Base-by-base conservation (phyloP, 805 yeast species). In the Teunomyces aglyptinius region DNA sequence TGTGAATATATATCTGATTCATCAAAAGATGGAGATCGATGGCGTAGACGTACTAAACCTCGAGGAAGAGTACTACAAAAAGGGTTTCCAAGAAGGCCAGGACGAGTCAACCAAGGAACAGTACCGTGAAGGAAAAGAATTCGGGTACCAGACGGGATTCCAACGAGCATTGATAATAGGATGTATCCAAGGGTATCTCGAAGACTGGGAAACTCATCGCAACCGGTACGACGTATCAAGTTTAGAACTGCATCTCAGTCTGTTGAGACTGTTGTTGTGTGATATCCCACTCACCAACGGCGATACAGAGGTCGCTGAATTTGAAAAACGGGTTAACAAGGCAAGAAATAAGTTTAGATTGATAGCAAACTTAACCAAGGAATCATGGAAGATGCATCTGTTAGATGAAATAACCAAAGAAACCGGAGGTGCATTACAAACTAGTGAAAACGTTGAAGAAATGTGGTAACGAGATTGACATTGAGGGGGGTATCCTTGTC, bases 111-210 rank as follows among this genome's bases (percentile, higher is more conserved):
- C 81, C 1, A 63, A 61, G 41, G 77, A 81, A 36, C 90, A 89
- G 41, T 73, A 66, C 43, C 52, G 72, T 2, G 97, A 90, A 60
- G 97, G 97, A 1, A 85, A 84, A 58, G 89, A 88, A 58, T 83
- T 82, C 53, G 98, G 98, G 0, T 74, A 82, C 36, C 94, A 86
- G 59, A 83, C 86, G 0, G 89, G 89, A 0, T 85, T 81, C 56
- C 94, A 86, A 62, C 66, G 87, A 48, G 84, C 79, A 55, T 53
- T 88, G 2, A 59, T 87, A 0, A 60, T 90, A 1, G 97, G 97
- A 0, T 83, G 86, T 46, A 71, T 85, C 33, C 60, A 73, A 46
- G 83, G 86, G 13, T 56, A 83, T 34, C 59, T 78, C 16, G 63
- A 65, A 12, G 59, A 65, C 6, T 65, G 82, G 73, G 42, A 58